Percentiles rank a stretch among this genome's conserved stretches.
phyloP scores from a whole-genome alignment of 2,329 filamentous ascomycete genomes.

The Ophiocordyceps camponoti-saundersi region DNA sequence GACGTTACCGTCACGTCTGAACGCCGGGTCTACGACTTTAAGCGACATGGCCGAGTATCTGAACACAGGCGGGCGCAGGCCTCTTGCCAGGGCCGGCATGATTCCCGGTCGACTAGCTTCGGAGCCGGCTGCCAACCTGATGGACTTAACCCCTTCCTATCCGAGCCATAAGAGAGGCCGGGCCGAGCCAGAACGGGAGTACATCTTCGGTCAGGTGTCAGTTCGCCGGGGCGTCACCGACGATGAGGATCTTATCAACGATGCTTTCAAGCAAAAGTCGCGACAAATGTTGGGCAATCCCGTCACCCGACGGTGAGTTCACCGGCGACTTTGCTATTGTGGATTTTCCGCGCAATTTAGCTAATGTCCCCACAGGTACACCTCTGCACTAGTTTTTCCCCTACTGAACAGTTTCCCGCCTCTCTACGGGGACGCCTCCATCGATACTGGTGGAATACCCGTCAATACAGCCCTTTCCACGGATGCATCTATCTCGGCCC shows the following conservation, averaged over 20 bases:
- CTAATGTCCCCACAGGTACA: conserved; percentile 1
- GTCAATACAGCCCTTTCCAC: conserved; percentile 50
- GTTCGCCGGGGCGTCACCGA: conserved; percentile 7
- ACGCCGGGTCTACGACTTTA: conserved; percentile 26
- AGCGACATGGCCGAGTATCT: conserved; percentile 47
- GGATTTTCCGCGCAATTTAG: background rate
- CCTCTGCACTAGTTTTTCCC: conserved; percentile 23
- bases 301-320: conserved; percentile 10
- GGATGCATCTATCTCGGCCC: conserved; percentile 53
- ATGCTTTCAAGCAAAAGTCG: conserved; percentile 2
- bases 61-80: conserved; percentile 63
- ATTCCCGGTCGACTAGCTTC: conserved; percentile 26
- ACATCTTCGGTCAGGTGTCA: conserved; percentile 13
- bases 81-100: conserved; percentile 59
- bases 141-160: conserved; percentile 15
- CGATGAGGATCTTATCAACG: background rate
- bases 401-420: conserved; percentile 69
- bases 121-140: conserved; percentile 11
- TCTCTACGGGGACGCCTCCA: conserved; percentile 39
- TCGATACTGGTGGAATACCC: conserved; percentile 15
- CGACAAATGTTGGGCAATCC: conserved; percentile 11
- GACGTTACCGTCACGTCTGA: conserved; percentile 58
- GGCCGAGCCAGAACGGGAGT: conserved; percentile 4
- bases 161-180: conserved; percentile 5
- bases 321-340: background rate